These are phyloP conservation scores for Colletotrichum filicis DNA, from an alignment of 2,329 filamentous ascomycete species.

Conservation along the genomic window DNA sequence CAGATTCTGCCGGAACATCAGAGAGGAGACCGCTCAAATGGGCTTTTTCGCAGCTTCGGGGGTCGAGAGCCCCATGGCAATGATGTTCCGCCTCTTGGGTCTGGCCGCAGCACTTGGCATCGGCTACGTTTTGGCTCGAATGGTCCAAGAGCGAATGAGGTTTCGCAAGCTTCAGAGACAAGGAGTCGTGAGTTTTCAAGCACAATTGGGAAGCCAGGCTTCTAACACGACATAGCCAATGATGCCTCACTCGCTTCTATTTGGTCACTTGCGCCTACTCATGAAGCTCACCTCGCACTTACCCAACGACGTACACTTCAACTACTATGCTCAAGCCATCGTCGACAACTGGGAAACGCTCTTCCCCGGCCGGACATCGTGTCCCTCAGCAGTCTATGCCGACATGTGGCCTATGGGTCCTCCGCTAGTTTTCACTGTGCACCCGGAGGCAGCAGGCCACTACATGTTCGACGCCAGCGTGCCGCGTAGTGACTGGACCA, in stretches of 20 bases:
- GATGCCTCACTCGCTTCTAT: conserved; percentile 26
- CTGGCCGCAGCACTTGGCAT: not conserved
- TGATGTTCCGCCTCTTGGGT: not conserved
- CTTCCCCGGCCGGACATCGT: conserved; percentile 39
- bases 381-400: conserved; percentile 41
- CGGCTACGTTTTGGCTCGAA: not conserved
- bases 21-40: not conserved
- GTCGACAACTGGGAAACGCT: conserved; percentile 19
- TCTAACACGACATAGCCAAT: conserved; percentile 15
- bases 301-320: conserved; percentile 12
- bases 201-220: rapidly evolving
- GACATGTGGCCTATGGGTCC: conserved; percentile 43
- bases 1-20: no score
- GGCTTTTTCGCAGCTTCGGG: not conserved
- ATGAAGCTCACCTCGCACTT: conserved; percentile 1
- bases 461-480: conserved; percentile 38
- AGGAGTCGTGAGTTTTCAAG: conserved; percentile 9
- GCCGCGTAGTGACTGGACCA: conserved; percentile 43
- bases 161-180: conserved; percentile 5
- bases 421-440: conserved; percentile 36
- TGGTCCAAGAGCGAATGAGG: conserved; percentile 8
- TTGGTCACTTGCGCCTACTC: conserved; percentile 25
- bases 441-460: conserved; percentile 37
- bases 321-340: conserved; percentile 24
- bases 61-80: not conserved